Evolutionary conservation across 208 protist species (phyloP).

Genomic region (Leptomonas seymouri): DNA sequence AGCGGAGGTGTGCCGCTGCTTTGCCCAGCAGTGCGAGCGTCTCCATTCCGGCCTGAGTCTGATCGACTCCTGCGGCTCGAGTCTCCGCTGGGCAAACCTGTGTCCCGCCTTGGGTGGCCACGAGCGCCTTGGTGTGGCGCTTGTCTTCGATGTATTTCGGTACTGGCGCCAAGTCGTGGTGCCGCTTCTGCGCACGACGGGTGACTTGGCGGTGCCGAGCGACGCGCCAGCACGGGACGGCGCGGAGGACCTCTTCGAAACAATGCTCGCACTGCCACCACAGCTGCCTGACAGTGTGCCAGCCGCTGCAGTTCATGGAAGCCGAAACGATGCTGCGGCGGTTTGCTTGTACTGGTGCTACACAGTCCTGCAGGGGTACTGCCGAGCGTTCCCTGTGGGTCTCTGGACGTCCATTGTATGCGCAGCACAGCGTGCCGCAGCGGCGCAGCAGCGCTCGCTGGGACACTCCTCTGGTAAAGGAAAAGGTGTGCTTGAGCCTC

Average conservation of each 20-base stretch:
- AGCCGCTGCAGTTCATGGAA: not conserved
- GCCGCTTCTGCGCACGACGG: slow-evolving; percentile 18
- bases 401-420: slow-evolving; percentile 28
- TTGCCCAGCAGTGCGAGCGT: slow-evolving; percentile 23
- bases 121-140: slow-evolving; percentile 28
- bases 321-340: not conserved
- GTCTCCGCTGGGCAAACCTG: slow-evolving; percentile 19
- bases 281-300: not conserved
- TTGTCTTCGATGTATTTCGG: slow-evolving; percentile 21
- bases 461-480: not conserved
- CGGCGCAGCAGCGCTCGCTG: not conserved
- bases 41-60: slow-evolving; percentile 10
- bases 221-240: not conserved
- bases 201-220: not conserved
- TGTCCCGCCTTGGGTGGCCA: slow-evolving; percentile 2
- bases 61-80: slow-evolving; percentile 6
- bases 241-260: slow-evolving; percentile 8
- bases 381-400: slow-evolving; percentile 16
- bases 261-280: not conserved
- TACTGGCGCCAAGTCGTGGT: slow-evolving; percentile 18
- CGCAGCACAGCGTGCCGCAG: slow-evolving; percentile 16
- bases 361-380: slow-evolving; percentile 26
- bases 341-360: slow-evolving; percentile 29
- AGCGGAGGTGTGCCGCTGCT: slow-evolving; percentile 37
- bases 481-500: not conserved